phyloP scores from a whole-genome alignment of 768 basidiomycete genomes.

The Naganishia onofrii region DNA sequence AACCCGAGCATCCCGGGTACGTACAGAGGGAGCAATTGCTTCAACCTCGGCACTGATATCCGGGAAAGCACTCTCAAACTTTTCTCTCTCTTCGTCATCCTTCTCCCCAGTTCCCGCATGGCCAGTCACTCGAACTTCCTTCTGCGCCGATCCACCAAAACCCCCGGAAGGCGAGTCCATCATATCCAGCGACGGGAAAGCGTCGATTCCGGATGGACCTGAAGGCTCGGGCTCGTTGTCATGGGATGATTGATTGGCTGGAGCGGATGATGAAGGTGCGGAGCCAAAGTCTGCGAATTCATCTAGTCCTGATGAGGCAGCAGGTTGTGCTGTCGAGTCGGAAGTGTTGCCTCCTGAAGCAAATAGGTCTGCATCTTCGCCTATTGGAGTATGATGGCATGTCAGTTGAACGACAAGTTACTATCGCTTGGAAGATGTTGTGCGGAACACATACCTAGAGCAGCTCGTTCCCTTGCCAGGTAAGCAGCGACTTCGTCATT shows the following conservation, averaged over 20 bases:
- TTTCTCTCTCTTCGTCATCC: slow-evolving; percentile 40
- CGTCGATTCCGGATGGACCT: slow-evolving; percentile 35
- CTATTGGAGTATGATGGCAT: slow-evolving; percentile 30
- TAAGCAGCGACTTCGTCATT: slow-evolving; percentile 52
- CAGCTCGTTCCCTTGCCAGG: slow-evolving; percentile 48
- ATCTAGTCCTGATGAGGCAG: slow-evolving; percentile 13
- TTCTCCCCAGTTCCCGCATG: slow-evolving; percentile 44
- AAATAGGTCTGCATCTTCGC: slow-evolving; percentile 51
- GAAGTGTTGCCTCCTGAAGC: slow-evolving; percentile 18
- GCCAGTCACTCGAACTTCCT: slow-evolving; percentile 46
- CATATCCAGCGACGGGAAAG: slow-evolving; percentile 43
- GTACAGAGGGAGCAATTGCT: slow-evolving; percentile 41
- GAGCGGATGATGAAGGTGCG: slow-evolving; percentile 38
- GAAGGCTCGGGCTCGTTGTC: not conserved
- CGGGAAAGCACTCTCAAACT: slow-evolving; percentile 50
- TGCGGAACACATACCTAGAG: slow-evolving; percentile 41
- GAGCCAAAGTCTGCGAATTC: slow-evolving; percentile 22
- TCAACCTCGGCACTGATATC: slow-evolving; percentile 42
- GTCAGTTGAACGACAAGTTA: not conserved
- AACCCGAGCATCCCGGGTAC: not conserved
- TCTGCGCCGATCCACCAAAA: not conserved
- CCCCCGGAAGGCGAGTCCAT: slow-evolving; percentile 26
- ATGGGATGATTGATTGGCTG: slow-evolving; percentile 35
- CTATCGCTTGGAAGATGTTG: not conserved
- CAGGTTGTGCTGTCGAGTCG: not conserved